A percentile compares a stretch with the other conserved stretches of the same genome.
These are phyloP conservation scores for Magnusiomyces suaveolens DNA, from an alignment of 1,139 yeast species.

Conservation along the genomic window DNA sequence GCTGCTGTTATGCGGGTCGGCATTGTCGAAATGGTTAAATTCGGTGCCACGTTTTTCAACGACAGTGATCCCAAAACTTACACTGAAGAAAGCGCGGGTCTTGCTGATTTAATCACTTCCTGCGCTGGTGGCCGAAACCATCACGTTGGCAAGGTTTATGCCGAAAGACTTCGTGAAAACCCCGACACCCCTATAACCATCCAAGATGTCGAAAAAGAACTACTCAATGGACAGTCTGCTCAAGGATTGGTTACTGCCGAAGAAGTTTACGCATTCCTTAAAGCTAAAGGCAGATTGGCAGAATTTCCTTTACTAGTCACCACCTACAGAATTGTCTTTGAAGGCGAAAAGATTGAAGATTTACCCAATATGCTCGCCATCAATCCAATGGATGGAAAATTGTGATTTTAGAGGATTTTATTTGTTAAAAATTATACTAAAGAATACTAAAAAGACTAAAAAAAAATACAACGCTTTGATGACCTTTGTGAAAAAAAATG, in stretches of 20 bases:
- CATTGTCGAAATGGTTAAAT: constrained; percentile 72
- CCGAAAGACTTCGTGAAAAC: constrained; percentile 34
- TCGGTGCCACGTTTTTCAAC: constrained; percentile 67
- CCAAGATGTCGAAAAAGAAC: constrained; percentile 66
- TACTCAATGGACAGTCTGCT: constrained; percentile 87
- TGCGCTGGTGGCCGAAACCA: constrained; percentile 96
- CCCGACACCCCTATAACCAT: constrained; percentile 57
- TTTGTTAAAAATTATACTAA: too few relatives aligned
- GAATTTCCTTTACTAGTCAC: constrained; percentile 86
- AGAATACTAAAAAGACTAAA: too few relatives aligned
- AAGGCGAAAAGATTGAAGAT: constrained; percentile 34
- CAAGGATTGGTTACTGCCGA: constrained; percentile 85
- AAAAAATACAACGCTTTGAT: too few relatives aligned
- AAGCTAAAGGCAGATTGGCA: constrained; percentile 45
- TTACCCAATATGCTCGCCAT: constrained; percentile 27
- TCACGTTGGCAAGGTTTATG: constrained; percentile 57
- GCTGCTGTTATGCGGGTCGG: constrained; percentile 95
- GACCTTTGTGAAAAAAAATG: too few relatives aligned
- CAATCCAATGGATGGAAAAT: constrained; percentile 7
- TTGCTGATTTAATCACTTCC: constrained; percentile 91
- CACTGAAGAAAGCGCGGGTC: constrained; percentile 90
- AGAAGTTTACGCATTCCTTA: constrained; percentile 81
- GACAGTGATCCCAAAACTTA: constrained; percentile 65
- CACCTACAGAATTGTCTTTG: constrained; percentile 72
- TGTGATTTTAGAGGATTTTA: too few relatives aligned